These are phyloP conservation scores for Botrytis aclada DNA, from an alignment of 2,329 filamentous ascomycete genomes.

Conservation along the genomic window DNA sequence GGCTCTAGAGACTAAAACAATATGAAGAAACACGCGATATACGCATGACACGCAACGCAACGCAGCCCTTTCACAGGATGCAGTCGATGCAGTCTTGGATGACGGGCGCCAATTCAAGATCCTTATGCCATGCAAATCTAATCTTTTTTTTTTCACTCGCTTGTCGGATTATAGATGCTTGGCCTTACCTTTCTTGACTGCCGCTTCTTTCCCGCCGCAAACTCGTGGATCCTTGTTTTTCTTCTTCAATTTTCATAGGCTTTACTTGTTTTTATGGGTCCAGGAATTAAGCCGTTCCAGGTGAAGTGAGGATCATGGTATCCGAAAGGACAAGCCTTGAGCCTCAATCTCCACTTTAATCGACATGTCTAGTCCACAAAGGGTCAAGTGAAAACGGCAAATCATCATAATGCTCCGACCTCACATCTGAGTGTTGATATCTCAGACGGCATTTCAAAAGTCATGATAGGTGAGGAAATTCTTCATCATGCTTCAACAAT, in stretches of 20 bases:
- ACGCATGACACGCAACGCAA: background rate
- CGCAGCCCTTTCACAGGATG: background rate
- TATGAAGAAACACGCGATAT: background rate
- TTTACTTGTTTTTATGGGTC: background rate
- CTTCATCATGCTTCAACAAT: background rate
- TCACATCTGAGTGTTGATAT: background rate
- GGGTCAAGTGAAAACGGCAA: background rate
- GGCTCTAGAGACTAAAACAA: background rate
- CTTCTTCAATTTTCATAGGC: background rate
- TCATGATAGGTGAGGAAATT: background rate
- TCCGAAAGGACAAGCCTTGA: slow-evolving; percentile 1
- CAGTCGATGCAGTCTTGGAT: background rate
- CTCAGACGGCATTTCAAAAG: background rate
- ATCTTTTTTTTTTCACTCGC: background rate
- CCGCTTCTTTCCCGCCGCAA: slow-evolving; percentile 2
- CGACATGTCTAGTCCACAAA: background rate
- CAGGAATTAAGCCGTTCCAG: background rate
- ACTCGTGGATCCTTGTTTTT: background rate
- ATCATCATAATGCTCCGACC: background rate
- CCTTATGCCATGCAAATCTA: background rate
- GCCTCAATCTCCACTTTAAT: slow-evolving; percentile 8
- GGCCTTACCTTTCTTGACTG: slow-evolving; percentile 2
- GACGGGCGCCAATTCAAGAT: background rate
- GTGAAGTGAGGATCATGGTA: background rate
- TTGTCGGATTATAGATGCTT: background rate